Conservation (phyloP, 1,139 yeast species). For the Geotrichum australiense region DNA sequence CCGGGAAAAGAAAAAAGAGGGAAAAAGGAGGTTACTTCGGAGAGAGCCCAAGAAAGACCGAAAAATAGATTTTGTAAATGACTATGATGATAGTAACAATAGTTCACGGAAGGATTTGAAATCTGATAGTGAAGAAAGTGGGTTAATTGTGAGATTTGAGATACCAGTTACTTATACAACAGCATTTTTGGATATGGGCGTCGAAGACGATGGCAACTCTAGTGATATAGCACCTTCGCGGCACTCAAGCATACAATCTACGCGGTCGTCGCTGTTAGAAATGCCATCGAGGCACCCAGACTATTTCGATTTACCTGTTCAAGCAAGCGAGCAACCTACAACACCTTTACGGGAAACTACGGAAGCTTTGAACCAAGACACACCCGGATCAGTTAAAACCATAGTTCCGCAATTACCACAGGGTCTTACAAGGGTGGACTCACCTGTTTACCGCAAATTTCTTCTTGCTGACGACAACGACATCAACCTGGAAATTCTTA, state of each 20-base stretch:
- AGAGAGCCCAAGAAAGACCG: too few species aligned
- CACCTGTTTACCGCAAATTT: constrained; percentile 33
- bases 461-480: constrained; percentile 92
- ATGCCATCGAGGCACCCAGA: constrained; percentile 1
- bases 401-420: too few species aligned
- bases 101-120: too few species aligned
- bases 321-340: background rate
- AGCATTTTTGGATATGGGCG: background rate
- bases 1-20: too few species aligned
- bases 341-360: too few species aligned
- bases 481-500: constrained; percentile 87
- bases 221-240: background rate
- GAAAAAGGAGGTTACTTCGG: too few species aligned
- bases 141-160: constrained; percentile 73
- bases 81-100: too few species aligned
- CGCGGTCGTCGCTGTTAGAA: background rate
- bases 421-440: too few species aligned
- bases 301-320: background rate
- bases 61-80: too few species aligned
- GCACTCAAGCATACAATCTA: background rate
- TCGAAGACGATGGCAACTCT: too few species aligned
- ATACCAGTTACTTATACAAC: constrained; percentile 59
- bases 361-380: too few species aligned
- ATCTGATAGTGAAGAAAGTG: constrained; percentile 46
- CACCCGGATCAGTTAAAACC: background rate